Evolutionary conservation across 2,329 filamentous ascomycete species (phyloP).

Genomic region (Ascochyta pisi): DNA sequence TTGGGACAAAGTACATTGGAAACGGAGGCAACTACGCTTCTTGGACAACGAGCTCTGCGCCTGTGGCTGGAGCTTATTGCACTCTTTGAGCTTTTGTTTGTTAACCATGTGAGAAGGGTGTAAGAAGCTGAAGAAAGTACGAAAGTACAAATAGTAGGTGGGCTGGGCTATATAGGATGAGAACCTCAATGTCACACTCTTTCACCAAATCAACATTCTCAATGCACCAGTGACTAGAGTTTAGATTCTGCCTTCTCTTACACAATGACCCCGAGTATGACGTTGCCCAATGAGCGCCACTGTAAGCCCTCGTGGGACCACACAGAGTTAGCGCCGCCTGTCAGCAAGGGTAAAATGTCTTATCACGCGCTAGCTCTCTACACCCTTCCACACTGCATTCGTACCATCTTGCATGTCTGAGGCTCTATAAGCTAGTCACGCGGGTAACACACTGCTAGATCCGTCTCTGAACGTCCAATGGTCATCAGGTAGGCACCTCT

Average conservation of each 20-base stretch:
- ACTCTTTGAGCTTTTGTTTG: constrained; percentile 39
- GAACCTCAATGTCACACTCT: constrained; percentile 48
- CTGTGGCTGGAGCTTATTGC: constrained; percentile 47
- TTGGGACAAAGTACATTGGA: constrained; percentile 24
- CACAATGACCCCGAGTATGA: neutral
- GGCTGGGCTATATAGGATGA: constrained; percentile 39
- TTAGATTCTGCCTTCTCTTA: neutral
- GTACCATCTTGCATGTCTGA: constrained; percentile 7
- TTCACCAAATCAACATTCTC: constrained; percentile 22
- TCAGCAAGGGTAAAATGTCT: constrained; percentile 24
- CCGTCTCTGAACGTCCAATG: neutral
- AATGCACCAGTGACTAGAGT: neutral
- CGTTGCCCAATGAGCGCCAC: constrained; percentile 27
- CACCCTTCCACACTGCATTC: constrained; percentile 18
- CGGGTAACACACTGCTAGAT: neutral
- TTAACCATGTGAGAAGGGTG: constrained; percentile 10
- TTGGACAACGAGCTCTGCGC: constrained; percentile 42
- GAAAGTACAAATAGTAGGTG: constrained; percentile 4
- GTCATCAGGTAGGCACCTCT: constrained; percentile 11
- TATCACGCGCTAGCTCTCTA: constrained; percentile 25
- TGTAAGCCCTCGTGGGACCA: constrained; percentile 24
- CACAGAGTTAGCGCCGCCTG: constrained; percentile 25
- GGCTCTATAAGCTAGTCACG: constrained; percentile 1
- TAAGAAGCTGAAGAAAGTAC: constrained; percentile 16
- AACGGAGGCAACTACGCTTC: constrained; percentile 22